These are phyloP conservation scores for Diaporthe australafricana DNA, from an alignment of 2,329 filamentous ascomycete species.

Conservation along the genomic window DNA sequence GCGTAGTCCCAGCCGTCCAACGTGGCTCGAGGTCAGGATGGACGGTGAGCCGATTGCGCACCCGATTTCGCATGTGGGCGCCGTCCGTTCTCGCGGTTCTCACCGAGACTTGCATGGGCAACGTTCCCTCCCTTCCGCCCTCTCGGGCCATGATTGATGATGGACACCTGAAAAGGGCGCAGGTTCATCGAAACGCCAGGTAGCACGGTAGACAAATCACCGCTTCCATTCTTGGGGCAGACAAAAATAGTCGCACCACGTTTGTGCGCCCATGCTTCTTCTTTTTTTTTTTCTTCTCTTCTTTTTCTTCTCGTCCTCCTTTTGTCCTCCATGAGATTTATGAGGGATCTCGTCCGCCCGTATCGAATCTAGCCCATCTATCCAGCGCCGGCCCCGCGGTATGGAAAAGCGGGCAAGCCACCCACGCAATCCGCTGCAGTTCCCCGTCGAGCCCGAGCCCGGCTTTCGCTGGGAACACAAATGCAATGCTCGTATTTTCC, in stretches of 20 bases:
- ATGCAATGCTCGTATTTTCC: not conserved
- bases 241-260: not conserved
- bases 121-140: no score
- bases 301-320: no score
- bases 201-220: not conserved
- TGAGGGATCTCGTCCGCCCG: not conserved
- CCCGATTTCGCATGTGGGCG: not conserved
- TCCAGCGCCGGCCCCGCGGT: no score
- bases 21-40: not conserved
- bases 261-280: not conserved
- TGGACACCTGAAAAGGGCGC: not conserved
- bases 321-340: no score
- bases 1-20: not conserved
- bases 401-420: not conserved
- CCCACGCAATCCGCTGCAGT: constrained; percentile 14
- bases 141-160: not conserved
- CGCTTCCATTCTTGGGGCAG: not conserved
- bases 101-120: not conserved
- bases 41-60: not conserved
- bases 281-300: not conserved
- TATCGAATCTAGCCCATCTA: not conserved
- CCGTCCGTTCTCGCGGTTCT: not conserved
- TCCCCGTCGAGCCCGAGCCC: not conserved
- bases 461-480: not conserved
- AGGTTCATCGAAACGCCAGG: not conserved